Conservation (phyloP, 352 stramenopile species). For the Elongisporangium prolatum region DNA sequence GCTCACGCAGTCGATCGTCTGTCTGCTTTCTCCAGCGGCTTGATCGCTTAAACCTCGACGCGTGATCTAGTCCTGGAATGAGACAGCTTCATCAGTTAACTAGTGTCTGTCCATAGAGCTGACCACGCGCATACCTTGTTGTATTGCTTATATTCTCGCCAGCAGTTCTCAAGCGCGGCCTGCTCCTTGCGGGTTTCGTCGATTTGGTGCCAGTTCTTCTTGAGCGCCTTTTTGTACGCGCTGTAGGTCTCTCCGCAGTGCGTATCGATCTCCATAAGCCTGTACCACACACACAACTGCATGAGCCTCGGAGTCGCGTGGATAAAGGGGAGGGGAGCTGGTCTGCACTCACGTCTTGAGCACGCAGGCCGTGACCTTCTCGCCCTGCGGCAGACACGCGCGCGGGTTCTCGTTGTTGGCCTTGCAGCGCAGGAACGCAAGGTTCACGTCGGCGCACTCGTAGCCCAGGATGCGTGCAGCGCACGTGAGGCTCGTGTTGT, state of each 20-base stretch:
- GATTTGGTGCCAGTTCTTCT: slow-evolving; percentile 87
- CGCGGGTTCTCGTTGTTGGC: slow-evolving; percentile 74
- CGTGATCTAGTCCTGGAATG: neutral
- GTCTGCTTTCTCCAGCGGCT: neutral
- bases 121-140: slow-evolving; percentile 4
- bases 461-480: slow-evolving; percentile 75
- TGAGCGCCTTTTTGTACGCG: slow-evolving; percentile 85
- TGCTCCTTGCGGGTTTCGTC: slow-evolving; percentile 85
- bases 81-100: neutral
- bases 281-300: slow-evolving; percentile 10
- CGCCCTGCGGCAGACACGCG: slow-evolving; percentile 76
- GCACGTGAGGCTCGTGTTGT: slow-evolving; percentile 87
- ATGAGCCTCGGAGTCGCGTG: too few species aligned
- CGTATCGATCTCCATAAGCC: slow-evolving; percentile 71
- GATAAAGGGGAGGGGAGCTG: neutral
- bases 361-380: slow-evolving; percentile 86
- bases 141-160: slow-evolving; percentile 76
- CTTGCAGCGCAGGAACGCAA: slow-evolving; percentile 86
- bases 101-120: too few species aligned
- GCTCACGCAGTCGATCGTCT: neutral
- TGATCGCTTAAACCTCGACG: neutral
- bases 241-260: slow-evolving; percentile 83
- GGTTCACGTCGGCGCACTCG: slow-evolving; percentile 81
- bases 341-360: slow-evolving; percentile 70
- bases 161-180: slow-evolving; percentile 80